Evolutionary conservation across 441 rosid species (phyloP).

Genomic region (Biscutella laevigata): DNA sequence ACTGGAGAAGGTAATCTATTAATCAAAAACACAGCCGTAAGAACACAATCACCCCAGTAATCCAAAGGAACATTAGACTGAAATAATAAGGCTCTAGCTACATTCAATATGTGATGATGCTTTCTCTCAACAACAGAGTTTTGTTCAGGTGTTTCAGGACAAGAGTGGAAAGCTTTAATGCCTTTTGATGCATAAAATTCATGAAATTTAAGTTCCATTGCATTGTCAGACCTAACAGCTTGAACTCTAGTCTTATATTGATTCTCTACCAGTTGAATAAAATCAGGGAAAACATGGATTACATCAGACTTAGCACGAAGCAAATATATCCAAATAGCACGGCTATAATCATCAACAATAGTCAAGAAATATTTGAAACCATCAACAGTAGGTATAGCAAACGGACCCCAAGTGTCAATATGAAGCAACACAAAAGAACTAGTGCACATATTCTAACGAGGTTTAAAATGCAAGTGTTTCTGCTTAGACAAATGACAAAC

Average conservation of each 20-base stretch:
- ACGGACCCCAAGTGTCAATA: background rate
- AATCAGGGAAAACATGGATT: background rate
- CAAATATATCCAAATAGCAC: background rate
- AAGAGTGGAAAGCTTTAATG: background rate
- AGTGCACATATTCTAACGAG: too few relatives aligned
- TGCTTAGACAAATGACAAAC: background rate
- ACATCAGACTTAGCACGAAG: background rate
- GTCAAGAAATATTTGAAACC: background rate
- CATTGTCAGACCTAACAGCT: background rate
- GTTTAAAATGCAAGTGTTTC: too few relatives aligned
- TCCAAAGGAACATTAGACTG: background rate
- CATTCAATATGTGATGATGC: background rate
- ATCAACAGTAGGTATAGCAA: background rate
- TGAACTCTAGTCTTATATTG: too few relatives aligned
- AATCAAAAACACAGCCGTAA: background rate
- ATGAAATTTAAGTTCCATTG: background rate
- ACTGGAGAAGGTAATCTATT: background rate
- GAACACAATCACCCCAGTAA: background rate
- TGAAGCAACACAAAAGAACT: background rate
- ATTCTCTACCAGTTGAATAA: background rate
- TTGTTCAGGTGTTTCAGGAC: background rate
- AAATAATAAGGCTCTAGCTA: background rate
- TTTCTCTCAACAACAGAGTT: background rate
- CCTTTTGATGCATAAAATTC: too few relatives aligned
- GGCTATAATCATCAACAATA: background rate